phyloP scores from a whole-genome alignment of 2,329 filamentous ascomycete genomes.

The Sodiomyces alkalinus region DNA sequence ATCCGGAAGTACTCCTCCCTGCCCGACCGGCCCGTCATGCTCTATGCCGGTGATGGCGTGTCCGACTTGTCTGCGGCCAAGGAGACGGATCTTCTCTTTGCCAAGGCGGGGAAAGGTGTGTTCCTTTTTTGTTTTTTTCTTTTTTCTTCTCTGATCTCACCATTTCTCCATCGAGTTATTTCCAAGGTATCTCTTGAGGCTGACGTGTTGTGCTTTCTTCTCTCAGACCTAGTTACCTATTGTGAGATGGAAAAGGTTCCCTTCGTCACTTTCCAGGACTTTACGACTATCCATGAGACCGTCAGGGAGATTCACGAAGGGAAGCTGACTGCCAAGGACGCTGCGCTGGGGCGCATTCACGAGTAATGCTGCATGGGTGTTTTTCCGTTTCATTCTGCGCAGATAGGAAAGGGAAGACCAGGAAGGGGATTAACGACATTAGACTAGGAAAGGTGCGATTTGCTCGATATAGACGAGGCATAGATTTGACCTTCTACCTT shows the following conservation, averaged over 20 bases:
- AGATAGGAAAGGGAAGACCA: conserved; percentile 1
- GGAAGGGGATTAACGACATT: too few relatives aligned
- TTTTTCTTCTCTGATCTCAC: background rate
- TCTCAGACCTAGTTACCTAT: conserved; percentile 66
- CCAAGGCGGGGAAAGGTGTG: conserved; percentile 75
- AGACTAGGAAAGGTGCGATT: too few relatives aligned
- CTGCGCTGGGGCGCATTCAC: conserved; percentile 34
- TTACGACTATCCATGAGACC: conserved; percentile 60
- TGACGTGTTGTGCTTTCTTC: conserved; percentile 4
- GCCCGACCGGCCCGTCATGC: conserved; percentile 61
- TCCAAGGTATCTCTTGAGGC: background rate
- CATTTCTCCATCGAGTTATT: background rate
- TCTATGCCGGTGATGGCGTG: conserved; percentile 92
- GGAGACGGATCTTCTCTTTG: conserved; percentile 87
- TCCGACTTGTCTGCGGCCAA: conserved; percentile 83
- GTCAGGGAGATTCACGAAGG: conserved; percentile 66
- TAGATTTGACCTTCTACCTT: too few relatives aligned
- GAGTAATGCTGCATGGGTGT: conserved; percentile 4
- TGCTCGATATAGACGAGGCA: too few relatives aligned
- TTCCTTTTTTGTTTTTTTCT: too few relatives aligned
- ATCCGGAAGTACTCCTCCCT: conserved; percentile 75
- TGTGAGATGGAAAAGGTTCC: conserved; percentile 74
- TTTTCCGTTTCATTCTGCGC: background rate
- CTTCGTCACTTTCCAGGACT: conserved; percentile 78
- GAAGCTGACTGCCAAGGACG: conserved; percentile 53